Conservation (phyloP, 257 asterid species). For the Anisodus acutangulus region DNA sequence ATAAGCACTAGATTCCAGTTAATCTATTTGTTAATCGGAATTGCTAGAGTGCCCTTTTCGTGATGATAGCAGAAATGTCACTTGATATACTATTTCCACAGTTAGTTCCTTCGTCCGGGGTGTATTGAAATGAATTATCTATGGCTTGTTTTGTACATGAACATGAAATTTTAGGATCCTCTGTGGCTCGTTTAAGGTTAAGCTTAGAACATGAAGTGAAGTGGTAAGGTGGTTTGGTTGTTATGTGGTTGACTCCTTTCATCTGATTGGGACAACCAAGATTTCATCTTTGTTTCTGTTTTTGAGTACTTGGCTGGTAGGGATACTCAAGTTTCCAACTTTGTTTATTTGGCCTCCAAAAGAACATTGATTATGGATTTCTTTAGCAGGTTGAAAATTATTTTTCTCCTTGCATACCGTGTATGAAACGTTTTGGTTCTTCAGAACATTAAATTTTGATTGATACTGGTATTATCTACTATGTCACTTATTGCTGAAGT, state of each 20-base stretch:
- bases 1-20: no score
- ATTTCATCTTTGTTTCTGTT: background rate
- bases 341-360: background rate
- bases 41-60: background rate
- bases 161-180: background rate
- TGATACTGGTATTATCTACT: background rate
- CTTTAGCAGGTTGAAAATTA: background rate
- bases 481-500: background rate
- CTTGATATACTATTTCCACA: background rate
- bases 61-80: background rate
- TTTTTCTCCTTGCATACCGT: background rate
- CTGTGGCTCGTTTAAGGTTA: background rate
- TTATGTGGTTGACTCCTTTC: background rate
- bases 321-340: background rate
- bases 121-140: background rate
- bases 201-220: constrained; percentile 9
- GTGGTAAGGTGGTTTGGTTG: background rate
- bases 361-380: background rate
- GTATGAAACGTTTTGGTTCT: background rate
- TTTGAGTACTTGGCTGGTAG: background rate
- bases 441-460: background rate
- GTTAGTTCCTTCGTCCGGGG: background rate
- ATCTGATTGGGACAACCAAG: background rate
- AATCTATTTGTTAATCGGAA: background rate
- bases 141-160: background rate